Evolutionary conservation across 352 stramenopile genomes (phyloP), one percentile per base, ranked within the genome.

Genomic region (Phytopythium boreale): DNA sequence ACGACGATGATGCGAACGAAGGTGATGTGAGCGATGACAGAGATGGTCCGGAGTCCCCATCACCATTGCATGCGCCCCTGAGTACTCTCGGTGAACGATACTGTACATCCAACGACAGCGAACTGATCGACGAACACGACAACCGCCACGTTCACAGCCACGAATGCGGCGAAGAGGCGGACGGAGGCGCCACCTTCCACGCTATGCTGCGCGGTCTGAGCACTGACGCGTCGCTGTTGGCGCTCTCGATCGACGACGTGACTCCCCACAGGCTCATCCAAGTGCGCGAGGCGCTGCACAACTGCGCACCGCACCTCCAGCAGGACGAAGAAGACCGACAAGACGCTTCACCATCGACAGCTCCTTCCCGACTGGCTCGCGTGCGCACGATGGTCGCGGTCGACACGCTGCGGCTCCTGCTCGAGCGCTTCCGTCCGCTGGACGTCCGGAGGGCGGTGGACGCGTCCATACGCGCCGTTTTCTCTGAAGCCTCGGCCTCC

Each of bases 341-440:
- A 19, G 29, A 29, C 26, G 36, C 19, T 22, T 46, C 39, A 6
- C 20, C 52, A 20, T 36, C 24, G 15, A 8, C n/a, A 20, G 47
- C 9, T 71, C 6, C 1, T 11, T 17, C 7, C 2, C 47, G 6
- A 11, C 47, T 88, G 66, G 50, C 68, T 1, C 43, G 64, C n/a
- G 60, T 82, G 22, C 72, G 79, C 2, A 67, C 67, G 12, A 61
- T 84, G 52, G 56, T 88, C 20, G 71, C 74, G 8, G 43, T 85
- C 8, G 76, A 84, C 52, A 84, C 77, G 56, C 58, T 88, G 11
- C 66, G 68, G 6, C 50, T 85, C 12, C 50, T 85, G 43, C 15
- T 82, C 10, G 39, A 64, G 37, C 76, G 76, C 9, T 68, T 74
- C 36, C 68, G 72, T 10, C 47, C 49, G 24, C 62, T 62, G 34